Conservation (phyloP, 75 land plant genomes). For the Larix kaempferi region DNA sequence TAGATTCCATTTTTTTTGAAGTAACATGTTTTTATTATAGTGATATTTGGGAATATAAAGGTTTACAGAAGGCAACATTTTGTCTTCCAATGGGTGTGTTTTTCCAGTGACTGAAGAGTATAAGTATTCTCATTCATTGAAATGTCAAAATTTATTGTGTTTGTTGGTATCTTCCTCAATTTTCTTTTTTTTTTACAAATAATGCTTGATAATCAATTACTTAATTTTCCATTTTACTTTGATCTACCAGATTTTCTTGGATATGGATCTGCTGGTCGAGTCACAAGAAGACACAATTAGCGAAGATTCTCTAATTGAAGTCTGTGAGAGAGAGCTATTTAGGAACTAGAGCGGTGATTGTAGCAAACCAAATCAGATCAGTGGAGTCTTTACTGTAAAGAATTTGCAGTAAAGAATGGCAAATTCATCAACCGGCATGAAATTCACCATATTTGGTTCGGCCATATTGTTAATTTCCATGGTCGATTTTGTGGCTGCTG, state of each 20-base stretch:
- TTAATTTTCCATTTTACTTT: neutral
- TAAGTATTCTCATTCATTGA: neutral
- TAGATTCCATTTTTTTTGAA: neutral
- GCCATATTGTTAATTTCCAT: too few relatives aligned
- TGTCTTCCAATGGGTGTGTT: neutral
- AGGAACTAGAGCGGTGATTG: too few relatives aligned
- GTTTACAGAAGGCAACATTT: neutral
- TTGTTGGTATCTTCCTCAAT: neutral
- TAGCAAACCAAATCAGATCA: too few relatives aligned
- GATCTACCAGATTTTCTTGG: conserved; percentile 66
- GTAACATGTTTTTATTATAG: neutral
- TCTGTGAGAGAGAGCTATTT: too few relatives aligned
- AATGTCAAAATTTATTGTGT: neutral
- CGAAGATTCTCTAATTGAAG: too few relatives aligned
- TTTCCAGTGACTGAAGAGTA: neutral
- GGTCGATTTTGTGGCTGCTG: too few relatives aligned
- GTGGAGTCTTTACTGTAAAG: too few relatives aligned
- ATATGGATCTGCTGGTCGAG: conserved; percentile 89
- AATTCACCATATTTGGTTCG: too few relatives aligned
- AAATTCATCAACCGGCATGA: too few relatives aligned
- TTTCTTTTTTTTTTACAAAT: neutral
- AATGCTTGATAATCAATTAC: neutral
- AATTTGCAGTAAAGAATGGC: too few relatives aligned
- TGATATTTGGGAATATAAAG: neutral
- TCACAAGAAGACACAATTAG: conserved; percentile 92